phyloP scores from a whole-genome alignment of 2,329 filamentous ascomycete species.

The Ilyonectria sp. region DNA sequence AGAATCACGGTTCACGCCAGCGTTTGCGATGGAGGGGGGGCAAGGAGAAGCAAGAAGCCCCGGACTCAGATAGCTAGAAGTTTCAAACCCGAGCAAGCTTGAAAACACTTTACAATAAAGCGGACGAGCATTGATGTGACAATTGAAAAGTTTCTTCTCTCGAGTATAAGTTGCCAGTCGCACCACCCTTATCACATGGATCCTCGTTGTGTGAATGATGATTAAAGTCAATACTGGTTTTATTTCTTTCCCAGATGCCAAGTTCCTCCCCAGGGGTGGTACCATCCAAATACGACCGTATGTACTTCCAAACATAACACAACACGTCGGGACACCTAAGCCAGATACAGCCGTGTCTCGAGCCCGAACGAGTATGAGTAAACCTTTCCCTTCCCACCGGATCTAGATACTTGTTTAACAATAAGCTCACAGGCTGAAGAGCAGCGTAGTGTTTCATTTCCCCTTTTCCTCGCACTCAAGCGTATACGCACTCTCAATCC shows the following conservation, averaged over 20 bases:
- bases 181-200: background rate
- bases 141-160: background rate
- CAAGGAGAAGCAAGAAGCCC: background rate
- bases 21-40: too few species aligned
- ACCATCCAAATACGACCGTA: slow-evolving; percentile 7
- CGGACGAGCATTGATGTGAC: background rate
- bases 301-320: slow-evolving; percentile 18
- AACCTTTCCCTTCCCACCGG: slow-evolving; percentile 5
- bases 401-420: slow-evolving; percentile 25
- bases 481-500: slow-evolving; percentile 6
- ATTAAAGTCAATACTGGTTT: background rate
- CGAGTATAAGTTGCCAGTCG: background rate
- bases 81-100: background rate
- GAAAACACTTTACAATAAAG: background rate
- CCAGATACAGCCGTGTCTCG: background rate
- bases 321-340: background rate
- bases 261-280: slow-evolving; percentile 6
- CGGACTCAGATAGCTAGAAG: background rate
- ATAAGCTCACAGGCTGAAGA: slow-evolving; percentile 1
- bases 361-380: slow-evolving; percentile 7
- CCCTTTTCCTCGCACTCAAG: slow-evolving; percentile 1
- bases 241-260: slow-evolving; percentile 15
- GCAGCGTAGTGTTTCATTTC: slow-evolving; percentile 14
- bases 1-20: background rate
- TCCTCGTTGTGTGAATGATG: background rate